Evolutionary conservation across 768 basidiomycete species (phyloP).

Genomic region (Boletus vinaceobasis): DNA sequence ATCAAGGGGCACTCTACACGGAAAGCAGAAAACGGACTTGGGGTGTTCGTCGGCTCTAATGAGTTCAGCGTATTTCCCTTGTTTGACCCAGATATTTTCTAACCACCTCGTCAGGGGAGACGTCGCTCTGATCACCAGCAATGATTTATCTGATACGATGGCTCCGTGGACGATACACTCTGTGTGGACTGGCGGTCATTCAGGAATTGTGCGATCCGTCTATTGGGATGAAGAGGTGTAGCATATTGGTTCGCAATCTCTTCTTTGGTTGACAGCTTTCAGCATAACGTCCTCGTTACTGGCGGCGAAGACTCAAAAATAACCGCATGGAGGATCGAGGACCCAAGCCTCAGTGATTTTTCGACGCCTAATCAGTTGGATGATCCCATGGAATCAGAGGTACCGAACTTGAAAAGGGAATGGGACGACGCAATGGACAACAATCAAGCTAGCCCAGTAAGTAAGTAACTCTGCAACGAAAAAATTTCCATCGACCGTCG

Average conservation of each 20-base stretch:
- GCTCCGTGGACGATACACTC: slow-evolving; percentile 49
- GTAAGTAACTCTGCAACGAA: background rate
- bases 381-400: slow-evolving; percentile 11
- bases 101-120: slow-evolving; percentile 46
- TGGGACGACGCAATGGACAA: slow-evolving; percentile 19
- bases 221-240: slow-evolving; percentile 54
- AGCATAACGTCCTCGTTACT: slow-evolving; percentile 44
- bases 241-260: background rate
- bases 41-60: slow-evolving; percentile 70
- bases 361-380: slow-evolving; percentile 1
- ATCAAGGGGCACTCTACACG: slow-evolving; percentile 45
- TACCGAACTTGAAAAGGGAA: slow-evolving; percentile 20
- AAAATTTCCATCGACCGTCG: background rate
- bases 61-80: slow-evolving; percentile 43
- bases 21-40: slow-evolving; percentile 32
- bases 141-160: slow-evolving; percentile 34
- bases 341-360: background rate
- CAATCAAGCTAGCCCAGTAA: slow-evolving; percentile 12
- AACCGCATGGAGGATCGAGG: slow-evolving; percentile 37
- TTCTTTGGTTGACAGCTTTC: slow-evolving; percentile 1
- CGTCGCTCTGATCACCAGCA: slow-evolving; percentile 49
- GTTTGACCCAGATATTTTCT: background rate
- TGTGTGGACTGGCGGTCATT: slow-evolving; percentile 54
- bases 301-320: slow-evolving; percentile 52
- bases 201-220: slow-evolving; percentile 53